These are phyloP conservation scores for Cordyceps pruinosa DNA, from an alignment of 2,329 filamentous ascomycete species.

Conservation along the genomic window DNA sequence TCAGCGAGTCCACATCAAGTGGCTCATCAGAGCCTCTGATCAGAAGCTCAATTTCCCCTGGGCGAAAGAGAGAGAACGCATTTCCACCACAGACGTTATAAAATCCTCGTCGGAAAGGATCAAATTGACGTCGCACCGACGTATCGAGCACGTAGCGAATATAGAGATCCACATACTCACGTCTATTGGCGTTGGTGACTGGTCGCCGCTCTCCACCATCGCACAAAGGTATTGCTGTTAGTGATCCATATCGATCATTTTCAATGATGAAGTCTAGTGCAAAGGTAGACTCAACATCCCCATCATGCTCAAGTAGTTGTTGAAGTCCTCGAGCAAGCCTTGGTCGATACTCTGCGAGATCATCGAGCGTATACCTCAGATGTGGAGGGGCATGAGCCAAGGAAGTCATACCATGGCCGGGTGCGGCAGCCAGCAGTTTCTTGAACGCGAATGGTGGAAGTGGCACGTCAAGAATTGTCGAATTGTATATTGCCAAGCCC, in stretches of 20 bases:
- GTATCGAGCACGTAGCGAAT: constrained; percentile 73
- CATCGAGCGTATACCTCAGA: constrained; percentile 71
- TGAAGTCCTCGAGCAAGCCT: constrained; percentile 67
- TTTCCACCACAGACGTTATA: constrained; percentile 88
- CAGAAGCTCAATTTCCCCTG: constrained; percentile 86
- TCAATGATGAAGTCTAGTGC: constrained; percentile 76
- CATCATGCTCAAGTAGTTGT: constrained; percentile 73
- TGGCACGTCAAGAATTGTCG: constrained; percentile 82
- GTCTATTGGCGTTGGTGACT: constrained; percentile 78
- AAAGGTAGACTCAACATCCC: constrained; percentile 74
- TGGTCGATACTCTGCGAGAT: constrained; percentile 77
- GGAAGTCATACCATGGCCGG: constrained; percentile 48
- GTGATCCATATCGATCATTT: constrained; percentile 67
- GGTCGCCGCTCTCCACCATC: constrained; percentile 63
- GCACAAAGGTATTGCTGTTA: constrained; percentile 62
- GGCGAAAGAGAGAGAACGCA: constrained; percentile 76
- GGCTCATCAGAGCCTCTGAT: constrained; percentile 78
- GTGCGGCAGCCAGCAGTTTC: constrained; percentile 73
- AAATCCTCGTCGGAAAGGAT: constrained; percentile 90
- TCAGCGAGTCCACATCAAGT: constrained; percentile 69
- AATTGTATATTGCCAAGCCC: constrained; percentile 90
- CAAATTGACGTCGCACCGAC: constrained; percentile 74
- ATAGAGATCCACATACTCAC: constrained; percentile 82
- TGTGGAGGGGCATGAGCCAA: constrained; percentile 50
- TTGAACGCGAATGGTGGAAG: constrained; percentile 85